Conservation (phyloP, 345 rosid species). For the Rhizophora apiculata region DNA sequence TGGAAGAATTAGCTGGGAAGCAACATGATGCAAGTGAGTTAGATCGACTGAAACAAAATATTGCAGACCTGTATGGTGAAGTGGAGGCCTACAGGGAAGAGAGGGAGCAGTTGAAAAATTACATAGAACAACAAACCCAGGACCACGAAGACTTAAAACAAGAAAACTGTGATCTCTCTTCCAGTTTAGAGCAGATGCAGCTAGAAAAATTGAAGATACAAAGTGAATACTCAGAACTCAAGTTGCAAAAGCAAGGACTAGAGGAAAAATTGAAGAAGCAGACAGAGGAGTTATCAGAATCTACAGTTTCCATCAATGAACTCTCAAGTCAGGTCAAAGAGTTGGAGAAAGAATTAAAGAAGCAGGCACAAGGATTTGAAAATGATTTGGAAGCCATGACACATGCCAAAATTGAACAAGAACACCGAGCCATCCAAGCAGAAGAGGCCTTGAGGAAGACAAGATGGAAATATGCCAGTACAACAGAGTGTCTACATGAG, state of each 20-base stretch:
- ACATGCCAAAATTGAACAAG: conserved; percentile 25
- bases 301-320: conserved; percentile 37
- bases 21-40: conserved; percentile 18
- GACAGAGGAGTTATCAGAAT: conserved; percentile 58
- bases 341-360: conserved; percentile 27
- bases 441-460: conserved; percentile 36
- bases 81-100: conserved; percentile 18
- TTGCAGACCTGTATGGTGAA: conserved; percentile 21
- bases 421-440: conserved; percentile 29
- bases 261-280: conserved; percentile 70
- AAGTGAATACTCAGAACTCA: conserved; percentile 37
- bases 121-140: conserved; percentile 21
- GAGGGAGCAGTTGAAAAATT: conserved; percentile 25
- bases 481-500: conserved; percentile 31
- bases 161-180: conserved; percentile 18
- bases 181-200: conserved; percentile 20
- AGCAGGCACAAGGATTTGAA: conserved; percentile 25
- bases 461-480: conserved; percentile 28
- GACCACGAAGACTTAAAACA: conserved; percentile 23
- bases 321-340: conserved; percentile 28
- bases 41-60: conserved; percentile 18
- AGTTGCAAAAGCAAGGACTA: conserved; percentile 49
- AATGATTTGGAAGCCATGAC: conserved; percentile 23
- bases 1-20: conserved; percentile 24
- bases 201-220: conserved; percentile 6